Percentiles rank a stretch among this genome's conserved stretches.
Conservation (phyloP, 148 eudicot species). For the Spergularia bocconei region DNA sequence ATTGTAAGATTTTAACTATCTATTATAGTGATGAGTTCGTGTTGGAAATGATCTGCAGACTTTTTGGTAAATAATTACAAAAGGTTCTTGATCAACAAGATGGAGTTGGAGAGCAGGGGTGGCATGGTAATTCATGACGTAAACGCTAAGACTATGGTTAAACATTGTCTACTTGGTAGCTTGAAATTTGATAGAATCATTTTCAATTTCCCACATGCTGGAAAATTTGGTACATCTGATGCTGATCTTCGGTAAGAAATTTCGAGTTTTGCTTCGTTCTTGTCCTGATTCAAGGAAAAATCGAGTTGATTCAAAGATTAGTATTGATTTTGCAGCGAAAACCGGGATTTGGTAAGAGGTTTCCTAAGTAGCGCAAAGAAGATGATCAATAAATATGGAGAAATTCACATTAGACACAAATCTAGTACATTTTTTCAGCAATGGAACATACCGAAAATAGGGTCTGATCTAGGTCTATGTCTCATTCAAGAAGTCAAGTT, state of each 20-base stretch:
- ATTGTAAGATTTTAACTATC: too few species aligned
- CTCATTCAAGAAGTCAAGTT: slow-evolving; percentile 18
- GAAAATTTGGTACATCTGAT: neutral
- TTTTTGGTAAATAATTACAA: slow-evolving; percentile 11
- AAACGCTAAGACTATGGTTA: slow-evolving; percentile 23
- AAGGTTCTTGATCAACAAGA: slow-evolving; percentile 1
- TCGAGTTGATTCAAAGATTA: too few species aligned
- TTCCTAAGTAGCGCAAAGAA: slow-evolving; percentile 29
- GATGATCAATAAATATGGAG: slow-evolving; percentile 22
- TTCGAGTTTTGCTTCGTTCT: too few species aligned
- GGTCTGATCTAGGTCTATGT: slow-evolving; percentile 5
- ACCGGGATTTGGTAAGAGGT: slow-evolving; percentile 22
- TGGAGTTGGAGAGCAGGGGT: slow-evolving; percentile 8
- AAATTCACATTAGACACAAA: slow-evolving; percentile 32
- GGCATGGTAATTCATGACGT: slow-evolving; percentile 19
- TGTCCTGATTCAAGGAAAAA: too few species aligned
- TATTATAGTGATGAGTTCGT: too few species aligned
- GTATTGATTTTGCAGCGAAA: neutral
- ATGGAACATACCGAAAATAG: slow-evolving; percentile 30
- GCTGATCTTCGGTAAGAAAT: slow-evolving; percentile 13
- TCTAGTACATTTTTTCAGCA: slow-evolving; percentile 4
- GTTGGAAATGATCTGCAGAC: slow-evolving; percentile 1
- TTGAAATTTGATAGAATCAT: slow-evolving; percentile 23
- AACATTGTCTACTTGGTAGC: neutral
- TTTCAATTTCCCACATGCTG: slow-evolving; percentile 28